A percentile compares a stretch with the other conserved stretches of the same genome.
Evolutionary conservation across 2,329 filamentous ascomycete genomes (phyloP).

Genomic region (Eurotiales sp.): DNA sequence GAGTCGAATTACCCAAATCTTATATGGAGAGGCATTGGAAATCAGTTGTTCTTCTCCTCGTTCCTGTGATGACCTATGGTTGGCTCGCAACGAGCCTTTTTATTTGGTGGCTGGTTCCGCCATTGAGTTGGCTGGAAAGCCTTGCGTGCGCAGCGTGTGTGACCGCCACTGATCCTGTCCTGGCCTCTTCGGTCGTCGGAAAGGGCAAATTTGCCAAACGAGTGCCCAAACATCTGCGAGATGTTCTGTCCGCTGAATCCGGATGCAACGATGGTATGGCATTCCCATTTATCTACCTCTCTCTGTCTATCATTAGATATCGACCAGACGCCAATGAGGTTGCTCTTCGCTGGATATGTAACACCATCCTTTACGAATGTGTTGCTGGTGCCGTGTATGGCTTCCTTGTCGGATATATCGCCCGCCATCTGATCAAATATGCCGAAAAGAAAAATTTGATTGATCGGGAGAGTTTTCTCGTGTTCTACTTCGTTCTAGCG

Average conservation of each 20-base stretch:
- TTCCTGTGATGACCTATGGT: conserved; percentile 96
- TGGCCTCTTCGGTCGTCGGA: conserved; percentile 95
- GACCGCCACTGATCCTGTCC: conserved; percentile 92
- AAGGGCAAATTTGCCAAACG: conserved; percentile 98
- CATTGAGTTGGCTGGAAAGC: conserved; percentile 83
- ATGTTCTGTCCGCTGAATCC: conserved; percentile 91
- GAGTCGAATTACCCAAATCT: conserved; percentile 63
- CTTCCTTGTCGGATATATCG: conserved; percentile 81
- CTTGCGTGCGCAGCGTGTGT: conserved; percentile 87
- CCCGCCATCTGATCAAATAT: conserved; percentile 82
- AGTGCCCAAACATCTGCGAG: conserved; percentile 94
- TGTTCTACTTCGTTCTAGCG: conserved; percentile 96
- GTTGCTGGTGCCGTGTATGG: conserved; percentile 87
- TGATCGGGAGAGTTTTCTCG: conserved; percentile 93
- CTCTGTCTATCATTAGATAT: conserved; percentile 84
- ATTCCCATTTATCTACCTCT: conserved; percentile 94
- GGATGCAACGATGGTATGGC: conserved; percentile 99
- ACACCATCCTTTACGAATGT: conserved; percentile 92
- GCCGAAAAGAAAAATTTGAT: conserved; percentile 83
- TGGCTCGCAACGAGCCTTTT: conserved; percentile 81
- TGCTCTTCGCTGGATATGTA: conserved; percentile 80
- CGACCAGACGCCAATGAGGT: conserved; percentile 65
- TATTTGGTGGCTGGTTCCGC: conserved; percentile 82
- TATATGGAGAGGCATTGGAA: conserved; percentile 99
- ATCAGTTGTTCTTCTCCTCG: conserved; percentile 79